These are phyloP conservation scores for Epichloe typhina DNA, from an alignment of 2,329 filamentous ascomycete species.

Conservation along the genomic window DNA sequence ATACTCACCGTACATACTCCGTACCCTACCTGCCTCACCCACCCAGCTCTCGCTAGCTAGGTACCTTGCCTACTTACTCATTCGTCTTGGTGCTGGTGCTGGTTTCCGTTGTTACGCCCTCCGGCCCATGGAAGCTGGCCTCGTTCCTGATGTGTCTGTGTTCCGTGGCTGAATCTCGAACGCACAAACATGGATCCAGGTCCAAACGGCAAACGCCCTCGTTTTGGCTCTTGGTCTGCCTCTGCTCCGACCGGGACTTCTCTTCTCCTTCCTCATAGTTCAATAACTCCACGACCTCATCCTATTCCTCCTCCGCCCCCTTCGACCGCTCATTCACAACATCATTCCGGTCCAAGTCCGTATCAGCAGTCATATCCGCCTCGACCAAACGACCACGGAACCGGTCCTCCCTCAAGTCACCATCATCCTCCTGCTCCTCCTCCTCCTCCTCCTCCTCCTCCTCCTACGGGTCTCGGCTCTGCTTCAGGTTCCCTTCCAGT, in stretches of 20 bases:
- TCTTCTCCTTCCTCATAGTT: constrained; percentile 31
- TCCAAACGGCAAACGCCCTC: constrained; percentile 45
- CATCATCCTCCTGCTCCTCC: neutral
- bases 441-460: neutral
- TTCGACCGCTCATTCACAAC: constrained; percentile 10
- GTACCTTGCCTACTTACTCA: neutral
- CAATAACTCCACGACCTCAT: constrained; percentile 14
- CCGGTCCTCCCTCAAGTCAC: constrained; percentile 10
- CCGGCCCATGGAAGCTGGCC: constrained; percentile 15
- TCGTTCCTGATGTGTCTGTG: constrained; percentile 23
- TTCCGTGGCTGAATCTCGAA: constrained; percentile 21
- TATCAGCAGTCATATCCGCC: constrained; percentile 29
- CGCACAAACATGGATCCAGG: constrained; percentile 45
- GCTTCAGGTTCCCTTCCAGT: constrained; percentile 14
- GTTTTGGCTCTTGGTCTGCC: constrained; percentile 37
- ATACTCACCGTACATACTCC: no score
- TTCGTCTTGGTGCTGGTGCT: neutral
- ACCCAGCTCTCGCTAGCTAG: neutral
- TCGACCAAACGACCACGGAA: constrained; percentile 19
- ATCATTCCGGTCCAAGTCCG: constrained; percentile 20
- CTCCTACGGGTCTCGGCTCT: neutral
- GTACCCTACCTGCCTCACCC: neutral
- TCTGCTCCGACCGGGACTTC: constrained; percentile 34
- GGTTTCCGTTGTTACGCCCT: constrained; percentile 11
- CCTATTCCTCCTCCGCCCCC: constrained; percentile 9